Evolutionary conservation across 2,329 filamentous ascomycete species (phyloP).

Genomic region (Orbilia oligospora): DNA sequence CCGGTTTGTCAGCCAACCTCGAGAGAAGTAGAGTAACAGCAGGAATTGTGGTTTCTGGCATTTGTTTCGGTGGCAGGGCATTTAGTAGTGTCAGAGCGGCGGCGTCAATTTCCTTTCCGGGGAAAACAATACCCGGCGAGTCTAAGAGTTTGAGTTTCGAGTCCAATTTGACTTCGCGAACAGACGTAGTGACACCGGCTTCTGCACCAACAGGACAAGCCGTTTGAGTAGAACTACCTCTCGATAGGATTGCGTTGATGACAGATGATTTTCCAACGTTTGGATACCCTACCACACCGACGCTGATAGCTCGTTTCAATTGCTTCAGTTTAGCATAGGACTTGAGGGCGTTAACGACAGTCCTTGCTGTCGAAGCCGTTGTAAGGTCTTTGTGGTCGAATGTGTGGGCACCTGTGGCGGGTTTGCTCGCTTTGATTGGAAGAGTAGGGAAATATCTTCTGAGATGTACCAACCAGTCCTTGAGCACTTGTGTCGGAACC

Average conservation of each 20-base stretch:
- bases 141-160: conserved; percentile 94
- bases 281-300: conserved; percentile 94
- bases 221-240: conserved; percentile 76
- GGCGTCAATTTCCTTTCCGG: conserved; percentile 74
- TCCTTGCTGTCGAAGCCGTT: conserved; percentile 85
- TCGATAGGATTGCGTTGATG: conserved; percentile 89
- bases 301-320: conserved; percentile 88
- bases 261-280: conserved; percentile 97
- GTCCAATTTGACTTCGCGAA: conserved; percentile 92
- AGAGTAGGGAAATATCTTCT: conserved; percentile 92
- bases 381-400: conserved; percentile 94
- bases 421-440: conserved; percentile 85
- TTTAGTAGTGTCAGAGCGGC: conserved; percentile 90
- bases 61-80: conserved; percentile 92
- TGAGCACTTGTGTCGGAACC: conserved; percentile 83
- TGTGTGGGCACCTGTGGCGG: conserved; percentile 86
- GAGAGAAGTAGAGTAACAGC: conserved; percentile 88
- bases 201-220: conserved; percentile 91
- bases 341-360: conserved; percentile 90
- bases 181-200: conserved; percentile 89
- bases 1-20: conserved; percentile 80
- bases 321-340: conserved; percentile 86
- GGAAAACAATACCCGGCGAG: conserved; percentile 95
- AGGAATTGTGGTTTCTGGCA: conserved; percentile 85
- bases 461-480: conserved; percentile 86